A percentile compares a stretch with the other conserved stretches of the same genome.
Conservation (phyloP, 1,284 basidiomycete species). For the Heterobasidion parviporum region DNA sequence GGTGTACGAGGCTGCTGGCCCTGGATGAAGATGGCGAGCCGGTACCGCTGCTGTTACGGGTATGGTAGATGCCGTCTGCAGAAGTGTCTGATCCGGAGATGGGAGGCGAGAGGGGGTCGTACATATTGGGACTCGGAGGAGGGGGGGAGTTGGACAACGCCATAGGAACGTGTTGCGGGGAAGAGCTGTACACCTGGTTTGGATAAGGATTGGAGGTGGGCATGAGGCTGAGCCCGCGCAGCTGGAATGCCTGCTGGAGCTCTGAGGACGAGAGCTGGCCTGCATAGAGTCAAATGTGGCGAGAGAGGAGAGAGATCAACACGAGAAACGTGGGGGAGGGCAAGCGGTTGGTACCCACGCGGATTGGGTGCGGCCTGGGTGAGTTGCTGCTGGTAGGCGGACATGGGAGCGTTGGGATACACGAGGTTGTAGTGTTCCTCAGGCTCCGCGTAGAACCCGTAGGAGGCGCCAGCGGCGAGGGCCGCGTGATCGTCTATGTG, state of each 20-base stretch:
- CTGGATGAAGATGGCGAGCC: slow-evolving; percentile 51
- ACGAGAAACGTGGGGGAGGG: slow-evolving; percentile 13
- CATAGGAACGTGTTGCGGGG: slow-evolving; percentile 43
- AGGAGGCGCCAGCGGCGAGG: slow-evolving; percentile 13
- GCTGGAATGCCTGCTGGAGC: slow-evolving; percentile 16
- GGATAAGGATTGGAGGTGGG: slow-evolving; percentile 12
- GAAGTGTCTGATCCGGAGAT: slow-evolving; percentile 80
- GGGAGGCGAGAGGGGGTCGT: slow-evolving; percentile 73
- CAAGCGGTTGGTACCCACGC: slow-evolving; percentile 15
- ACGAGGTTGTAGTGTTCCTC: slow-evolving; percentile 13
- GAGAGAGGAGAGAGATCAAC: slow-evolving; percentile 7
- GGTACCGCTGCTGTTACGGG: slow-evolving; percentile 55
- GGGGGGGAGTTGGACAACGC: slow-evolving; percentile 50
- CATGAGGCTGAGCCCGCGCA: slow-evolving; percentile 15
- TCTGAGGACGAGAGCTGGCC: slow-evolving; percentile 13
- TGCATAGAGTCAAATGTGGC: slow-evolving; percentile 11
- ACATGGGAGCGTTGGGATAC: slow-evolving; percentile 10
- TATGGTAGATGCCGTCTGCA: slow-evolving; percentile 69
- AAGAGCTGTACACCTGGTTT: slow-evolving; percentile 34
- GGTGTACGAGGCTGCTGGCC: slow-evolving; percentile 65
- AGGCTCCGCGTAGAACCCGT: slow-evolving; percentile 13
- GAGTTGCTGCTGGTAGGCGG: slow-evolving; percentile 12
- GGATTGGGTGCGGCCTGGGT: slow-evolving; percentile 16
- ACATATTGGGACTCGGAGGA: slow-evolving; percentile 68
- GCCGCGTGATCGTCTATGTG: slow-evolving; percentile 7